These are phyloP conservation scores for Lotus japonicus DNA, from an alignment of 306 rosid species.

Conservation along the genomic window DNA sequence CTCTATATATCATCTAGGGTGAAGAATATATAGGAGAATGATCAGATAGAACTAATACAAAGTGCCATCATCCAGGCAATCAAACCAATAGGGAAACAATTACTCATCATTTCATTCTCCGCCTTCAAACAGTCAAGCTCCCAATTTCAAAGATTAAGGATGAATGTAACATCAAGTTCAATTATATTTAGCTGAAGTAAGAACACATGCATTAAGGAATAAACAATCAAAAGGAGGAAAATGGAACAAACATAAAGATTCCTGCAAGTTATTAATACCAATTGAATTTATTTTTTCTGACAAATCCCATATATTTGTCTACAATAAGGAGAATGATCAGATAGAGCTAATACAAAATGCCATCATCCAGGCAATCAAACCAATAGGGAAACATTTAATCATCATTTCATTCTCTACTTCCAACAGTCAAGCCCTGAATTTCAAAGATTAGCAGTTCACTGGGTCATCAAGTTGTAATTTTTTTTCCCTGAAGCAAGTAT, in stretches of 20 bases:
- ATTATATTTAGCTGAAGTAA: too few species aligned
- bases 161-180: too few species aligned
- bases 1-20: too few species aligned
- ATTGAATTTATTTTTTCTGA: background rate
- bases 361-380: slow-evolving; percentile 50
- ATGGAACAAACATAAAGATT: too few species aligned
- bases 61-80: slow-evolving; percentile 41
- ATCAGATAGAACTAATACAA: slow-evolving; percentile 56
- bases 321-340: slow-evolving; percentile 33
- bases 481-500: too few species aligned
- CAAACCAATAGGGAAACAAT: slow-evolving; percentile 53
- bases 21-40: slow-evolving; percentile 10
- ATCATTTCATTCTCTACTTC: slow-evolving; percentile 35
- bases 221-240: background rate
- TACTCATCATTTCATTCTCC: slow-evolving; percentile 38
- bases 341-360: slow-evolving; percentile 46
- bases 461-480: background rate
- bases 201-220: too few species aligned
- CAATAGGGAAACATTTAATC: slow-evolving; percentile 43
- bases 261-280: background rate
- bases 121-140: background rate
- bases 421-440: background rate
- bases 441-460: background rate
- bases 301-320: background rate
- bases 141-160: background rate